Conservation (phyloP, 2,329 filamentous ascomycete genomes). For the Arthrobotrys sphaeroides region DNA sequence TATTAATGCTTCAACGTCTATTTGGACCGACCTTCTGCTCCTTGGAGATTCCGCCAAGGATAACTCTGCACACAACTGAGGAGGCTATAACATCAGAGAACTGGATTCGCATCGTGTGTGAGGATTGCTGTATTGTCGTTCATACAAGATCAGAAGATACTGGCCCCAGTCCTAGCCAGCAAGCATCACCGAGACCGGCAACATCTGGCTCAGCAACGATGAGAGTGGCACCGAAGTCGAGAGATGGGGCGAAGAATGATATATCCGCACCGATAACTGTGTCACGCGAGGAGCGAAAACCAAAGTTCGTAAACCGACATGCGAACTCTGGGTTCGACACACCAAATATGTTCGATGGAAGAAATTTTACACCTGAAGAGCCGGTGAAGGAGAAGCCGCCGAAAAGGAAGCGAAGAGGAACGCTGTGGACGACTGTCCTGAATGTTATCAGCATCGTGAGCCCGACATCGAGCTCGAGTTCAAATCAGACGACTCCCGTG, state of each 20-base stretch:
- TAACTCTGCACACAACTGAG: slow-evolving; percentile 33
- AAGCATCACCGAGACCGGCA: slow-evolving; percentile 24
- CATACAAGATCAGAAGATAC: slow-evolving; percentile 50
- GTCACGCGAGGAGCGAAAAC: slow-evolving; percentile 15
- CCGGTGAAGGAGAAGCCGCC: slow-evolving; percentile 27
- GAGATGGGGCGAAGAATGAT: slow-evolving; percentile 40
- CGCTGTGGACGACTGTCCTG: slow-evolving; percentile 38
- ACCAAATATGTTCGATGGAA: slow-evolving; percentile 47
- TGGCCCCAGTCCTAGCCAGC: slow-evolving; percentile 10
- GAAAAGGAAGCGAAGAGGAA: slow-evolving; percentile 43
- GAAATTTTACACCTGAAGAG: slow-evolving; percentile 23
- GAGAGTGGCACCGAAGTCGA: slow-evolving; percentile 26
- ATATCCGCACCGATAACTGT: slow-evolving; percentile 29
- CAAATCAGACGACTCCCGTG: slow-evolving; percentile 6
- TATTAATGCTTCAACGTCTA: slow-evolving; percentile 47
- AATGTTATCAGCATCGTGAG: slow-evolving; percentile 47
- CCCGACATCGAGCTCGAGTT: slow-evolving; percentile 19
- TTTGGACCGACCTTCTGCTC: slow-evolving; percentile 51
- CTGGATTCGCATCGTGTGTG: slow-evolving; percentile 37
- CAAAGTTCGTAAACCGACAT: slow-evolving; percentile 49
- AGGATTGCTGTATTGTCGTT: slow-evolving; percentile 46
- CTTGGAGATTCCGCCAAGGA: slow-evolving; percentile 35
- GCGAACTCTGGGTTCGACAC: slow-evolving; percentile 45
- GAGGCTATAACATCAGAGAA: slow-evolving; percentile 31
- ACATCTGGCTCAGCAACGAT: slow-evolving; percentile 38